Conservation (phyloP, 208 protist species). For the Acanthamoeba lenticulata region DNA sequence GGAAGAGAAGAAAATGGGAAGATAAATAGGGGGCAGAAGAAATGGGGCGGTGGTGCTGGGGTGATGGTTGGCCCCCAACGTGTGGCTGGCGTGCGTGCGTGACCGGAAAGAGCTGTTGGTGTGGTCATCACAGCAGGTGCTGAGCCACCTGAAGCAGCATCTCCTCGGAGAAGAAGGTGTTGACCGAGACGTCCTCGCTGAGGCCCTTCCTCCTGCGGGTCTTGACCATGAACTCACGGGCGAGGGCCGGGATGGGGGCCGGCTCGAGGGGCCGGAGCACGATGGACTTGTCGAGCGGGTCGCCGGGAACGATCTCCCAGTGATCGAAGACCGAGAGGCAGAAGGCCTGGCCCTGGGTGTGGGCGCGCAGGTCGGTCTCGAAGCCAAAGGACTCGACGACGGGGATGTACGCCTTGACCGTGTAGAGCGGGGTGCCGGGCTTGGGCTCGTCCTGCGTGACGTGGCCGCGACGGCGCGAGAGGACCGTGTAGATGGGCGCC, state of each 20-base stretch:
- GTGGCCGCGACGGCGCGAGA: conserved; percentile 88
- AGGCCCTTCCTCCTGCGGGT: conserved; percentile 96
- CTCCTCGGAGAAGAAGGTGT: conserved; percentile 50
- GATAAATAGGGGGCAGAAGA: too few relatives aligned
- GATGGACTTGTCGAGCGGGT: conserved; percentile 97
- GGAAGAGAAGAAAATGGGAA: too few relatives aligned
- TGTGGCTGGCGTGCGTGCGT: too few relatives aligned
- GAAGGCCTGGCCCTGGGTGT: conserved; percentile 97
- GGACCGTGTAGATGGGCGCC: conserved; percentile 87
- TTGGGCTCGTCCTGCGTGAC: conserved; percentile 93
- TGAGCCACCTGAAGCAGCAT: conserved; percentile 19
- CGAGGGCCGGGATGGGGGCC: conserved; percentile 92
- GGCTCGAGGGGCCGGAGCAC: conserved; percentile 96
- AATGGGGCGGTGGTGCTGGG: too few relatives aligned
- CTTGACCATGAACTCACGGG: conserved; percentile 99
- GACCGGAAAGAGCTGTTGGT: too few relatives aligned
- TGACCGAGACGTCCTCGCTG: conserved; percentile 41
- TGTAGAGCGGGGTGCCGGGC: conserved; percentile 96
- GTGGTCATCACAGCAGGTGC: too few relatives aligned
- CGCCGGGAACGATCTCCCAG: conserved; percentile 97
- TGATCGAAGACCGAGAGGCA: conserved; percentile 95
- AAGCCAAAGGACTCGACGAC: conserved; percentile 99
- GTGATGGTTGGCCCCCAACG: too few relatives aligned
- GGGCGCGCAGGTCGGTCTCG: conserved; percentile 97
- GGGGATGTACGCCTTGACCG: conserved; percentile 95